Conservation (phyloP, 2,329 filamentous ascomycete species). For the Geosmithia morbida region DNA sequence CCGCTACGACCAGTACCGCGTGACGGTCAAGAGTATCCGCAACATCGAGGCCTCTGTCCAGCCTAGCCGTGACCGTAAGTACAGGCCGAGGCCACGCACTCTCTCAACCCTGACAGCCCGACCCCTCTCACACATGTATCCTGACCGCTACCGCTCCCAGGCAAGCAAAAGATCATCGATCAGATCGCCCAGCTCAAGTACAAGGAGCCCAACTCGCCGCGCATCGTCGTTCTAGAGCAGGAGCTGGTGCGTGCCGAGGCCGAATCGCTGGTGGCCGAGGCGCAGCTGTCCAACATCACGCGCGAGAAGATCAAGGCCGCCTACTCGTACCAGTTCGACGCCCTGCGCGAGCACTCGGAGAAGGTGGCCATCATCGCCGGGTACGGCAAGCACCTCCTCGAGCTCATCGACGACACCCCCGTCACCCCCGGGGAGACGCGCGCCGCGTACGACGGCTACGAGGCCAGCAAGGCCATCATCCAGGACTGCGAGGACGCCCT, state of each 20-base stretch:
- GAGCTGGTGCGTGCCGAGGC: slow-evolving; percentile 96
- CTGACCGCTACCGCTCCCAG: slow-evolving; percentile 24
- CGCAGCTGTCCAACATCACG: slow-evolving; percentile 97
- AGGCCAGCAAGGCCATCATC: slow-evolving; percentile 96
- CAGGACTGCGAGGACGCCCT: slow-evolving; percentile 97
- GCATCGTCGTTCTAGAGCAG: slow-evolving; percentile 95
- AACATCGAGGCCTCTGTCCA: slow-evolving; percentile 99
- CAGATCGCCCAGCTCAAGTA: slow-evolving; percentile 98
- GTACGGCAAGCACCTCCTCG: slow-evolving; percentile 95
- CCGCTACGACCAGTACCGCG: slow-evolving; percentile 96
- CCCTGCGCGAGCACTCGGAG: slow-evolving; percentile 91
- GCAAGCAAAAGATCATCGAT: slow-evolving; percentile 98
- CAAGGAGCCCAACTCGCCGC: slow-evolving; percentile 97
- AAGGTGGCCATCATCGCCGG: slow-evolving; percentile 97
- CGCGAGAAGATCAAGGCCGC: slow-evolving; percentile 98
- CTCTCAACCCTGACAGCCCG: background rate
- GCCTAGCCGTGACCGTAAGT: slow-evolving; percentile 85
- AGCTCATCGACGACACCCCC: slow-evolving; percentile 90
- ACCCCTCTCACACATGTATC: background rate
- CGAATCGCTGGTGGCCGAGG: slow-evolving; percentile 96
- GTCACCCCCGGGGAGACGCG: slow-evolving; percentile 96
- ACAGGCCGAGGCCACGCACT: no score
- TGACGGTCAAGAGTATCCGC: slow-evolving; percentile 98
- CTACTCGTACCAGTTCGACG: slow-evolving; percentile 96
- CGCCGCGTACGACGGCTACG: slow-evolving; percentile 91